Conservation (phyloP, 164 flowering plant genomes). For the Vitis amurensis region DNA sequence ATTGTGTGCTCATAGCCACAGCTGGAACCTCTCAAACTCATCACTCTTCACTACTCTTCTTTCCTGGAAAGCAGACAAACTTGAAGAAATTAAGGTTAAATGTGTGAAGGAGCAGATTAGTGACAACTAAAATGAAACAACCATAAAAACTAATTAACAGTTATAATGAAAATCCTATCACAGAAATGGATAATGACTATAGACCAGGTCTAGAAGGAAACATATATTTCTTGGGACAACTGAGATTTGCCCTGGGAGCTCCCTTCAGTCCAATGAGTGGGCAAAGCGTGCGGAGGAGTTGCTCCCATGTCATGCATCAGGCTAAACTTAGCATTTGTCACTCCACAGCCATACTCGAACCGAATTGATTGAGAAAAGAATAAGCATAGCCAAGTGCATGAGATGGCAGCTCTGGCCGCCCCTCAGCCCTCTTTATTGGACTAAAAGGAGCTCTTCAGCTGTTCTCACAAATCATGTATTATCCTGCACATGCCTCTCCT, state of each 20-base stretch:
- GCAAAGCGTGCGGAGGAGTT: constrained; percentile 47
- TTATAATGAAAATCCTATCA: no score
- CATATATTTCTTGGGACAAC: neutral
- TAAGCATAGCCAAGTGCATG: constrained; percentile 50
- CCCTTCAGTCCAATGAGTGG: constrained; percentile 76
- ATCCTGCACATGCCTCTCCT: neutral
- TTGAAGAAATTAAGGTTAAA: no score
- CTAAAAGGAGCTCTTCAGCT: constrained; percentile 46
- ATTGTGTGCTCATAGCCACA: no score
- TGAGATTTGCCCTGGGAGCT: constrained; percentile 38
- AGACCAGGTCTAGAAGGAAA: neutral
- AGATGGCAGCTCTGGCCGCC: constrained; percentile 55
- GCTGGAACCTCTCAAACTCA: no score
- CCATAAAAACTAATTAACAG: no score
- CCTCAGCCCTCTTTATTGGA: constrained; percentile 44
- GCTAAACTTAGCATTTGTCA: constrained; percentile 29
- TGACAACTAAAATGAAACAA: neutral
- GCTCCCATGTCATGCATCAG: constrained; percentile 65
- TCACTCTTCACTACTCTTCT: no score
- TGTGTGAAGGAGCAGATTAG: no score
- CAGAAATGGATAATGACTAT: no score
- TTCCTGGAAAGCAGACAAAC: no score
- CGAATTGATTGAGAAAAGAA: neutral
- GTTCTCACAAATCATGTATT: no score
- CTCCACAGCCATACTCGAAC: neutral